Conservation (phyloP, 2,329 filamentous ascomycete species). For the Penicillium sclerotigenum region DNA sequence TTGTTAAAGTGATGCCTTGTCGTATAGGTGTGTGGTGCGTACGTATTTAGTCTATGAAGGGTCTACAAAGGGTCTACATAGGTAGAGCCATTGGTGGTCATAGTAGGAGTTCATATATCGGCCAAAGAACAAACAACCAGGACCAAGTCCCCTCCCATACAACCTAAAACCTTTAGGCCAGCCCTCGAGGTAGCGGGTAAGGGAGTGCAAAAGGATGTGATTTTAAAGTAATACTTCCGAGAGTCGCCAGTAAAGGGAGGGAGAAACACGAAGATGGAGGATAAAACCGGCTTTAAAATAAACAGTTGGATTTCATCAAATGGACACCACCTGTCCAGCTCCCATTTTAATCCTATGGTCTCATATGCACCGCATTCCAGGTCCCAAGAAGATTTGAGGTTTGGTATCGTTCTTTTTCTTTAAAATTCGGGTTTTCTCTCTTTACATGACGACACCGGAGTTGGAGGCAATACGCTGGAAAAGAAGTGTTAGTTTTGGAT, state of each 20-base stretch:
- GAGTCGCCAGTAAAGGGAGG: slow-evolving; percentile 21
- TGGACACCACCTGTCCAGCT: slow-evolving; percentile 19
- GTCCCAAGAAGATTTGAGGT: slow-evolving; percentile 26
- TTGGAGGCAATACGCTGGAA: slow-evolving; percentile 95
- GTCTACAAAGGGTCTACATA: background rate
- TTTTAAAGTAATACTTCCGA: slow-evolving; percentile 24
- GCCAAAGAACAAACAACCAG: slow-evolving; percentile 6
- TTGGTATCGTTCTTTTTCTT: slow-evolving; percentile 31
- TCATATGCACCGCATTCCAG: slow-evolving; percentile 28
- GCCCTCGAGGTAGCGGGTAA: background rate
- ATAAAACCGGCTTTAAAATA: slow-evolving; percentile 25
- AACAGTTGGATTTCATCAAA: slow-evolving; percentile 28
- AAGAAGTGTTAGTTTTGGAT: slow-evolving; percentile 23
- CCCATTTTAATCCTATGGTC: slow-evolving; percentile 23
- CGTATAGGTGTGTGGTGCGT: background rate
- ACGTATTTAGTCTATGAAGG: background rate
- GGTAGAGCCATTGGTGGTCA: slow-evolving; percentile 2
- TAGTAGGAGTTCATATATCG: slow-evolving; percentile 14
- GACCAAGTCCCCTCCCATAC: slow-evolving; percentile 1
- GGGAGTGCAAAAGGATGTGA: slow-evolving; percentile 18
- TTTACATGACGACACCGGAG: slow-evolving; percentile 99
- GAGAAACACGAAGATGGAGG: slow-evolving; percentile 23
- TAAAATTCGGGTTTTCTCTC: slow-evolving; percentile 28
- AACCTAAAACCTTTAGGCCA: slow-evolving; percentile 2
- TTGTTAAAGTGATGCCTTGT: background rate